Evolutionary conservation across 176 grass and related monocot species (phyloP), one percentile per base, ranked within the genome.

Genomic region (Phragmites australis): DNA sequence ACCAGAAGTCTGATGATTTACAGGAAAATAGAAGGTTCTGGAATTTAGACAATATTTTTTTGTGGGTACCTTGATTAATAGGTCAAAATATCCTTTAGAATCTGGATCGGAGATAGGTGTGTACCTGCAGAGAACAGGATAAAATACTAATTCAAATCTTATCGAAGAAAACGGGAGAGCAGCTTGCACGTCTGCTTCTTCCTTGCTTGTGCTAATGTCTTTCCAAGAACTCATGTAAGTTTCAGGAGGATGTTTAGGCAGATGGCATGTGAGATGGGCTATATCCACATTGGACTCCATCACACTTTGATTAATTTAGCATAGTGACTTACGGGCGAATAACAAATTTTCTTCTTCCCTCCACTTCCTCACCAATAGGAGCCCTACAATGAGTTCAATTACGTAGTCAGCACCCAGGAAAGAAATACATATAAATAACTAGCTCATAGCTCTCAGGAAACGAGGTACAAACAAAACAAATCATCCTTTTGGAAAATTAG

Each of bases 31-130:
- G 23, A 65, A 30, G 37, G 2, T 19, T 70, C 22, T 81, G 26
- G 31, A 67, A 57, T 68, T 72, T 66, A 57, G 14, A 76, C 14
- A 68, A 21, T 6, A 44, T n/a, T 16, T 22, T 50, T 65, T 29
- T 46, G n/a, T 32, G 49, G 23, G 66, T 89, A 98, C 95, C 95
- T 98, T 98, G 68, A 98, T 94, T 78, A 98, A 73, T 70, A 94
- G 59, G 75, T 98, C 92, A 72, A 98, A 98, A n/a, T 91, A 92
- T 81, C 95, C 95, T 89, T 93, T 88, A 51, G 95, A 93, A 42
- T 98, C 92, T 43, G 92, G 92, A 70, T 98, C 92, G 18, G 92
- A 94, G 81, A 94, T 94, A 58, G 92, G 90, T 15, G 94, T 94
- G 83, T 97, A 97, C 77, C 92, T 97, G 80, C 52, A 86, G 55